Evolutionary conservation across 345 rosid species (phyloP).

Genomic region (Eucalyptus regnans): DNA sequence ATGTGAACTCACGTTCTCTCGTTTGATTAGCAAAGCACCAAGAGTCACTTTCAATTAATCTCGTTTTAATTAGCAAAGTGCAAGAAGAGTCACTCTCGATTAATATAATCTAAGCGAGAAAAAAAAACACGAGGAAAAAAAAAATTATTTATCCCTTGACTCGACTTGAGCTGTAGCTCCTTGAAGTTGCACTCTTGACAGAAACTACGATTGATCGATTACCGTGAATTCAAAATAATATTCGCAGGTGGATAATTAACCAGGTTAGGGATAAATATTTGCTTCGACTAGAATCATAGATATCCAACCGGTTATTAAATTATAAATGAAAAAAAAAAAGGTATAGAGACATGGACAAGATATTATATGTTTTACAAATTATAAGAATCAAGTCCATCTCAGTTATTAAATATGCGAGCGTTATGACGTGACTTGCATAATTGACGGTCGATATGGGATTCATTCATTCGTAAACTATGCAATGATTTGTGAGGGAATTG

Average conservation of each 20-base stretch:
- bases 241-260: rapidly evolving
- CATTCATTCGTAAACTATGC: background rate
- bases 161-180: rapidly evolving
- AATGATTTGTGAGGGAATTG: background rate
- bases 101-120: background rate
- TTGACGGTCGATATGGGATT: background rate
- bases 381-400: background rate
- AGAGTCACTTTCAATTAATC: background rate
- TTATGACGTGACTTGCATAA: background rate
- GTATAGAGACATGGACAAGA: background rate
- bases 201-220: rapidly evolving
- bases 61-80: background rate
- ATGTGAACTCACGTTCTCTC: background rate
- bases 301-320: background rate
- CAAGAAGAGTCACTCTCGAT: background rate
- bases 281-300: rapidly evolving
- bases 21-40: background rate
- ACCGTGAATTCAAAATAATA: background rate
- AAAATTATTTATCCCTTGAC: background rate
- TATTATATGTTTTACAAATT: background rate
- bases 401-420: background rate
- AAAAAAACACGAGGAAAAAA: background rate
- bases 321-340: background rate
- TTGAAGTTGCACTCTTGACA: rapidly evolving
- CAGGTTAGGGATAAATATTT: background rate